These are phyloP conservation scores for Isabelozyma rhagii DNA, from an alignment of 805 yeast genomes.

Conservation along the genomic window DNA sequence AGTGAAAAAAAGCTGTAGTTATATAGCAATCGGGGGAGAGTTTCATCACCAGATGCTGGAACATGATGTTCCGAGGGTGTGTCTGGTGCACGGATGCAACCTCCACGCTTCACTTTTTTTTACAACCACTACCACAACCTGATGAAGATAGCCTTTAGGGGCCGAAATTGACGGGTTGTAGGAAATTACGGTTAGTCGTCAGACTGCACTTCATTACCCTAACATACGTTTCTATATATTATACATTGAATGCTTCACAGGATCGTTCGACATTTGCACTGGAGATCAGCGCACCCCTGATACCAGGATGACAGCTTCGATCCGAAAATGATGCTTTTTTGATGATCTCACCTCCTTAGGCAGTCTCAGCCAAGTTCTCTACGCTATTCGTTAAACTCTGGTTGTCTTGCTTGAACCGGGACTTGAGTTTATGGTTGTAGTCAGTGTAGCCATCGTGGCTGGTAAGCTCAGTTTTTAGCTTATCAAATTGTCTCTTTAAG, in stretches of 20 bases:
- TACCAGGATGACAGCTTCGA: too few species aligned
- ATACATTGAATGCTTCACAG: too few species aligned
- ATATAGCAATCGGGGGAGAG: background rate
- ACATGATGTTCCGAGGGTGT: background rate
- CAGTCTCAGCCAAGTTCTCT: slow-evolving; percentile 8
- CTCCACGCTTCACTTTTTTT: background rate
- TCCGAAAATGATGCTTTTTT: too few species aligned
- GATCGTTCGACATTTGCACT: too few species aligned
- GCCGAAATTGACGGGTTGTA: too few species aligned
- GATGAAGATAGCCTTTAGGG: too few species aligned
- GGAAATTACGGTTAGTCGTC: too few species aligned
- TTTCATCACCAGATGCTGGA: slow-evolving; percentile 1
- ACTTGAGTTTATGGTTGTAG: slow-evolving; percentile 7
- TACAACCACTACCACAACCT: too few species aligned
- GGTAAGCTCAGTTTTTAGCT: slow-evolving; percentile 4
- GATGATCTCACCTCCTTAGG: background rate
- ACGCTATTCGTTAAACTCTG: slow-evolving; percentile 24
- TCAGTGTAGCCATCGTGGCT: slow-evolving; percentile 2
- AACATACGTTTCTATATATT: too few species aligned
- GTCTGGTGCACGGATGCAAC: background rate
- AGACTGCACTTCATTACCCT: too few species aligned
- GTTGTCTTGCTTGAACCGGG: slow-evolving; percentile 19
- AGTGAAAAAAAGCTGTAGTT: background rate
- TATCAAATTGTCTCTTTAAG: slow-evolving; percentile 25
- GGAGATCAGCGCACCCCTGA: too few species aligned